Percentiles rank a stretch among this genome's conserved stretches.
Conservation (phyloP, 106 monocot genomes). For the Acorus calamus region DNA sequence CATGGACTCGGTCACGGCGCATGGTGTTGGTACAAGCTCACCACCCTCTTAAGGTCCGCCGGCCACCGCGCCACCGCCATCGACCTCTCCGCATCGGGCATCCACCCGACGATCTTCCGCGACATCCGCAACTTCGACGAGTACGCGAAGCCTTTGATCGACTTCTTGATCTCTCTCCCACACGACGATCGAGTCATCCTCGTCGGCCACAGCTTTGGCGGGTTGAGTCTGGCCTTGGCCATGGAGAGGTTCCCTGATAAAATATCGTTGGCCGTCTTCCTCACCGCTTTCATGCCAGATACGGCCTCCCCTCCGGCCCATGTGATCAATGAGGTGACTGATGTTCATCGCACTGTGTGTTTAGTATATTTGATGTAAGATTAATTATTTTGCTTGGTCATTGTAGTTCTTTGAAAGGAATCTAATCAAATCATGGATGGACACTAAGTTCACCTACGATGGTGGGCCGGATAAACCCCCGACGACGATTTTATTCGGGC, state of each 20-base stretch:
- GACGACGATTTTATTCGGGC: too few relatives aligned
- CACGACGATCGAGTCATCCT: slow-evolving; percentile 22
- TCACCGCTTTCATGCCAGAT: slow-evolving; percentile 38
- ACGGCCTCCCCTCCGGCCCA: slow-evolving; percentile 11
- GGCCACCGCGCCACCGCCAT: slow-evolving; percentile 30
- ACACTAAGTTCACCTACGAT: too few relatives aligned
- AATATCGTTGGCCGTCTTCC: slow-evolving; percentile 31
- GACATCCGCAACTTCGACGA: slow-evolving; percentile 24
- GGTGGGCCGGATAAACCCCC: too few relatives aligned
- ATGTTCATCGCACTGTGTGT: too few relatives aligned
- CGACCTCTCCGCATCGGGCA: slow-evolving; percentile 37
- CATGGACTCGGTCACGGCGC: slow-evolving; percentile 49
- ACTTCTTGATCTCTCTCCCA: slow-evolving; percentile 14
- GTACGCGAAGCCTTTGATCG: slow-evolving; percentile 33
- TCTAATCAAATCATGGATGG: too few relatives aligned
- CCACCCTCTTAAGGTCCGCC: slow-evolving; percentile 11
- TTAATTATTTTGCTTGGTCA: too few relatives aligned
- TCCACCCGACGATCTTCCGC: slow-evolving; percentile 15
- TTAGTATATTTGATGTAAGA: too few relatives aligned
- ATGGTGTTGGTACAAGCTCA: slow-evolving; percentile 56
- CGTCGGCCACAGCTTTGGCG: slow-evolving; percentile 53
- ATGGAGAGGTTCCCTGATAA: slow-evolving; percentile 45
- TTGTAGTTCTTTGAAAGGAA: too few relatives aligned
- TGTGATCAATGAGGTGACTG: slow-evolving; percentile 20
- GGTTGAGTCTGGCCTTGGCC: slow-evolving; percentile 28